Evolutionary conservation across 169 alveolate species (phyloP).

Genomic region (Cyclospora cayetanensis): DNA sequence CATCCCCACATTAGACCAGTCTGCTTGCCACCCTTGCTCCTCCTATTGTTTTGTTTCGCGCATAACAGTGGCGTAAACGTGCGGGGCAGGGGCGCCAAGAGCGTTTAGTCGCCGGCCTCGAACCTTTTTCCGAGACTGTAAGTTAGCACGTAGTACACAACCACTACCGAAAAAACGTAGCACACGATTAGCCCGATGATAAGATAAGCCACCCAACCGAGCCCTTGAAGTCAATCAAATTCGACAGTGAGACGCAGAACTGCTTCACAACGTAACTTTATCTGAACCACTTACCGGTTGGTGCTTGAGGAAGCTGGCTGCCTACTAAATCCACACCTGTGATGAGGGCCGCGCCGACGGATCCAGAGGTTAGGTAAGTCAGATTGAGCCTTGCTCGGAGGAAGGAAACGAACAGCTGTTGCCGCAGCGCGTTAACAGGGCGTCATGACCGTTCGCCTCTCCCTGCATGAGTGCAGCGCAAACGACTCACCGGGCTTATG

Average conservation of each 20-base stretch:
- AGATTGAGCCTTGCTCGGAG: slow-evolving; percentile 3
- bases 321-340: slow-evolving; percentile 4
- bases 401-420: not conserved
- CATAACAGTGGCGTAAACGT: no score
- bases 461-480: no score
- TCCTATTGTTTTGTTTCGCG: no score
- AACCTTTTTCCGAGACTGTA: not conserved
- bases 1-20: slow-evolving; percentile 94
- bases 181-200: not conserved
- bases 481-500: not conserved
- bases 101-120: not conserved
- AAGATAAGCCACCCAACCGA: slow-evolving; percentile 1
- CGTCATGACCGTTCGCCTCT: no score
- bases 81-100: no score
- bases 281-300: not conserved
- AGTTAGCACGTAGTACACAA: not conserved
- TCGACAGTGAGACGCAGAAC: not conserved
- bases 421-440: no score
- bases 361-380: not conserved
- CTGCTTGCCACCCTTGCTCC: not conserved
- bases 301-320: slow-evolving; percentile 9
- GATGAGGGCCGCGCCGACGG: slow-evolving; percentile 10
- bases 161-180: not conserved
- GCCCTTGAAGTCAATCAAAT: not conserved
- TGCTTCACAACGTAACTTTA: not conserved